Evolutionary conservation across 306 rosid species (phyloP).

Genomic region (Carpinus viminea): DNA sequence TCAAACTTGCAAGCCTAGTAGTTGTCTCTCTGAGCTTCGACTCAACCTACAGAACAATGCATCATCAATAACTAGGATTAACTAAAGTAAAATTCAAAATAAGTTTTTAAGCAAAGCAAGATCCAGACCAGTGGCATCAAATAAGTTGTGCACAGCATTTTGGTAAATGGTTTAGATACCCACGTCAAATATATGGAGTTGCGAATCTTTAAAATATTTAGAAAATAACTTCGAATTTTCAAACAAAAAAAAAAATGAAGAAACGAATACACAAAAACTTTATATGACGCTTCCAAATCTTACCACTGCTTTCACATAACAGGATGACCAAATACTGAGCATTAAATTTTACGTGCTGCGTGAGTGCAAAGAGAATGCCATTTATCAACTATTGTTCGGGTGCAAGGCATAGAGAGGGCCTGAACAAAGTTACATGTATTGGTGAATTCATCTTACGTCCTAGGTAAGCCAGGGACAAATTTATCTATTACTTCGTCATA

Average conservation of each 20-base stretch:
- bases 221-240: too few species aligned
- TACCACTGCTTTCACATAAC: not conserved
- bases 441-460: not conserved
- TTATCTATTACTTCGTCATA: not conserved
- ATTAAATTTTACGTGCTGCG: not conserved
- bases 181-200: too few species aligned
- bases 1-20: conserved; percentile 32
- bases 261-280: not conserved
- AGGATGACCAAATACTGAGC: not conserved
- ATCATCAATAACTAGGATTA: not conserved
- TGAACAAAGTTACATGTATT: not conserved
- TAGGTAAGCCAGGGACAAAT: not conserved
- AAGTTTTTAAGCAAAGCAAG: not conserved
- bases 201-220: too few species aligned
- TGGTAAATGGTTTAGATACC: not conserved
- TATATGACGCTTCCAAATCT: not conserved
- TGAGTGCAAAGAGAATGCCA: not conserved
- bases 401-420: not conserved
- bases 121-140: not conserved
- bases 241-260: not conserved
- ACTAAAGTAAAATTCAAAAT: not conserved
- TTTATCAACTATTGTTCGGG: not conserved
- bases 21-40: conserved; percentile 67
- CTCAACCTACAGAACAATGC: conserved; percentile 58
- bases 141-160: not conserved